phyloP scores from a whole-genome alignment of 306 rosid species.

The Styphnolobium japonicum region DNA sequence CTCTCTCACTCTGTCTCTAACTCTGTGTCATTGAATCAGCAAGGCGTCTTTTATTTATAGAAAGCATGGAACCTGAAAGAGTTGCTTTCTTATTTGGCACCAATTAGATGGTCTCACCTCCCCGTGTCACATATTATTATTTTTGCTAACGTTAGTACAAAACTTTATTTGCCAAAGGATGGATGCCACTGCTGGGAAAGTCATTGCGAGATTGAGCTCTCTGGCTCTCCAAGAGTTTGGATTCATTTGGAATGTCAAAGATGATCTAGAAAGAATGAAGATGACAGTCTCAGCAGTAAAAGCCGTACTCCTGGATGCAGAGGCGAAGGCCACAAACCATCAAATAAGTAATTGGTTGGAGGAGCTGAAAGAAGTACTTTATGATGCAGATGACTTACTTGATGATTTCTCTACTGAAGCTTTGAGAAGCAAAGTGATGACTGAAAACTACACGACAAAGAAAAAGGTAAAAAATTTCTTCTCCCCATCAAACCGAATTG shows the following conservation, averaged over 20 bases:
- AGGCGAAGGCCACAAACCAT: constrained; percentile 1
- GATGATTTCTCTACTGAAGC: constrained; percentile 25
- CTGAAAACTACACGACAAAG: not conserved
- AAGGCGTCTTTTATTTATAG: no score
- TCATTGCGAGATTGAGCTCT: constrained; percentile 16
- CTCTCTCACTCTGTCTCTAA: no score
- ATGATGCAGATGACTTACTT: constrained; percentile 41
- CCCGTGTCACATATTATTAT: no score
- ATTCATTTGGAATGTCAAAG: constrained; percentile 15
- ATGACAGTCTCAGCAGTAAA: not conserved
- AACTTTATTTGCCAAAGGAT: constrained; percentile 7
- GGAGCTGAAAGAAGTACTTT: constrained; percentile 30
- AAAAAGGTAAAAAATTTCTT: constrained; percentile 7
- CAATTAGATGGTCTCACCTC: no score
- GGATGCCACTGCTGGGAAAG: constrained; percentile 19
- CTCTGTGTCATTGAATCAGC: no score
- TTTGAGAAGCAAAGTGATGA: constrained; percentile 1
- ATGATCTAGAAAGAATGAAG: constrained; percentile 19
- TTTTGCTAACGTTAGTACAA: no score
- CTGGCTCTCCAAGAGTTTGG: not conserved
- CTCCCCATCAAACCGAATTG: constrained; percentile 16
- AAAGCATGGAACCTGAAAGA: no score
- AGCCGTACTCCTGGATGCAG: constrained; percentile 37
- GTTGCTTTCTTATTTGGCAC: no score
- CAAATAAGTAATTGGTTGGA: constrained; percentile 27